Evolutionary conservation across 352 stramenopile species (phyloP).

Genomic region (Phytopythium delawarense): DNA sequence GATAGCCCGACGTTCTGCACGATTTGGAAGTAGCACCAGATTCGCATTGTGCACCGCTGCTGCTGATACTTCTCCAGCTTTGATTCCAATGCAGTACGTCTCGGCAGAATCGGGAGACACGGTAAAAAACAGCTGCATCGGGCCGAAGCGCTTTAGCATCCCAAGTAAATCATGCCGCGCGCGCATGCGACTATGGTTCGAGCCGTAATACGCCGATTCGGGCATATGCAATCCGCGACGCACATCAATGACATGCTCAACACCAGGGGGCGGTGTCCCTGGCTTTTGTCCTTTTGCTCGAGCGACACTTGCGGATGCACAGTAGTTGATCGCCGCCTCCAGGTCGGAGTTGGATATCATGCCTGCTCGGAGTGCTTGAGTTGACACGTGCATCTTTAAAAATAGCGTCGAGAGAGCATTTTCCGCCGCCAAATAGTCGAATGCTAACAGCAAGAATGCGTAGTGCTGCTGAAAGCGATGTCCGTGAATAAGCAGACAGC

Average conservation of each 20-base stretch:
- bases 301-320: too few relatives aligned
- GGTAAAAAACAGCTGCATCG: slow-evolving; percentile 22
- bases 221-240: slow-evolving; percentile 12
- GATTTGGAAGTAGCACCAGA: slow-evolving; percentile 8
- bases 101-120: slow-evolving; percentile 20
- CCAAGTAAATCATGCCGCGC: slow-evolving; percentile 19
- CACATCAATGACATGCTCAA: slow-evolving; percentile 9
- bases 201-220: slow-evolving; percentile 17
- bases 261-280: slow-evolving; percentile 2
- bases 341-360: too few relatives aligned
- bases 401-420: too few relatives aligned
- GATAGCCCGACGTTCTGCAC: slow-evolving; percentile 12
- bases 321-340: slow-evolving; percentile 14
- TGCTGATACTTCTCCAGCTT: slow-evolving; percentile 1
- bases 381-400: too few relatives aligned
- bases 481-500: slow-evolving; percentile 10
- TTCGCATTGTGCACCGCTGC: slow-evolving; percentile 9
- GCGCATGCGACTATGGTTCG: slow-evolving; percentile 11
- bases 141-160: slow-evolving; percentile 17
- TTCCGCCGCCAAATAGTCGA: slow-evolving; percentile 14
- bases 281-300: not conserved
- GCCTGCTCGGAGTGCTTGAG: too few relatives aligned
- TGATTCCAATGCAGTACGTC: slow-evolving; percentile 12
- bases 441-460: slow-evolving; percentile 20
- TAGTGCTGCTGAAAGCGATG: slow-evolving; percentile 22